Percentiles rank a stretch among this genome's conserved stretches.
phyloP scores from a whole-genome alignment of 805 yeast genomes.

The Schizosaccharomyces cryophilus region DNA sequence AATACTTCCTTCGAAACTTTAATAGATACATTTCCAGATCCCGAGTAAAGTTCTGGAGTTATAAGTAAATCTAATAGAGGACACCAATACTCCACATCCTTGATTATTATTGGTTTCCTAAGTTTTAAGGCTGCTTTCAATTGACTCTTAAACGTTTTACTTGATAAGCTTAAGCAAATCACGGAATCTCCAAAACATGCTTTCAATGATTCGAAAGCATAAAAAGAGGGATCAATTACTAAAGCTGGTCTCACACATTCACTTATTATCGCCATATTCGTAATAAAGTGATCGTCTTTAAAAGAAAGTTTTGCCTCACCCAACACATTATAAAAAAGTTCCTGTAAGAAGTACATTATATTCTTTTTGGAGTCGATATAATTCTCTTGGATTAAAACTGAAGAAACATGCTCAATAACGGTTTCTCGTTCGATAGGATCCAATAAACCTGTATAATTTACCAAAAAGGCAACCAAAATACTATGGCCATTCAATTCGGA shows the following conservation, averaged over 20 bases:
- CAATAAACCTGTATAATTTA: slow-evolving; percentile 33
- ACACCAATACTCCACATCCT: slow-evolving; percentile 61
- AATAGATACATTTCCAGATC: slow-evolving; percentile 49
- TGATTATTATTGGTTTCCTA: slow-evolving; percentile 50
- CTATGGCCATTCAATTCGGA: slow-evolving; percentile 37
- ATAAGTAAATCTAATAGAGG: slow-evolving; percentile 45
- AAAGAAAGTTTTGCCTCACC: neutral
- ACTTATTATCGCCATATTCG: slow-evolving; percentile 34
- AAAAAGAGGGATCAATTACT: slow-evolving; percentile 49
- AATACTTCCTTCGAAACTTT: slow-evolving; percentile 36
- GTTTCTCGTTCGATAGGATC: slow-evolving; percentile 25
- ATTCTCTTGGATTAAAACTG: slow-evolving; percentile 12
- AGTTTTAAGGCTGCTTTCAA: slow-evolving; percentile 63
- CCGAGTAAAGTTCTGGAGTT: slow-evolving; percentile 29
- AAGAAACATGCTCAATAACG: slow-evolving; percentile 18
- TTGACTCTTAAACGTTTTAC: slow-evolving; percentile 36
- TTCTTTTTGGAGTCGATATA: neutral
- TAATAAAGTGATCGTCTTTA: slow-evolving; percentile 24
- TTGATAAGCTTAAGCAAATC: slow-evolving; percentile 43
- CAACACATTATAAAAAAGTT: neutral
- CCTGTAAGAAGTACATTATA: neutral
- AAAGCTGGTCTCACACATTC: slow-evolving; percentile 23
- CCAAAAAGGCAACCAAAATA: slow-evolving; percentile 34
- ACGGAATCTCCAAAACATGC: slow-evolving; percentile 12
- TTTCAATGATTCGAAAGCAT: neutral